Evolutionary conservation across 768 basidiomycete species (phyloP), one percentile per base, ranked within the genome.

Genomic region (Lactarius deliciosus): DNA sequence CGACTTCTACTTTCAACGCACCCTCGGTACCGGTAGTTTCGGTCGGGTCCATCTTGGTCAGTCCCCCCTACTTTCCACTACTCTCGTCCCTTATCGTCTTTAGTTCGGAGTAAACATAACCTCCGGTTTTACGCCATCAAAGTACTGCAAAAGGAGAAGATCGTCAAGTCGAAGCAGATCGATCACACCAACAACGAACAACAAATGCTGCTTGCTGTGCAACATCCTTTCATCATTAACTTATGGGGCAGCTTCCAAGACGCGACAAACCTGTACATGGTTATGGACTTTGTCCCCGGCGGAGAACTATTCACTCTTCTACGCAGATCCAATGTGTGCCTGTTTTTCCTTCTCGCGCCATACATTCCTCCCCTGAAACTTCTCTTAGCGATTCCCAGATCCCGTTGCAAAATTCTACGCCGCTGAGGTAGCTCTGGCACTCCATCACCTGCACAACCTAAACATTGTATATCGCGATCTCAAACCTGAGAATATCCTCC

Each of bases 321-420:
- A 68, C 85, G 96, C 70, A 84, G 94, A 78, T 94, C 93, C 58
- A 93, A 92, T 75, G 94, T 94, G 54, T 70, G 87, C 80, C 15
- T 60, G 34, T 15, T 41, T 38, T 57, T 36, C 15, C 36, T 11
- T 50, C 38, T 18, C 7, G 16, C 25, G 47, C 55, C n/a, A 45
- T 53, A 8, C 45, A 53, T 60, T 63, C 54, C 73, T 22, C 8
- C 66, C 55, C 38, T 72, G 34, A 63, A 16, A 67, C 22, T 67
- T 72, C n/a, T 62, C 70, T 68, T 63, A 98, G 85, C 82, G 96
- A 57, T 98, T 99, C 79, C 94, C 96, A 0, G 91, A 97, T 70
- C 95, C 96, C 18, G 97, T 99, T 15, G 94, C 96, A 6, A 94
- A 98, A 74, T 99, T 98, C 80, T 99, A 98, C 72, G 91, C 94